Evolutionary conservation across 2,329 filamentous ascomycete species (phyloP), one percentile per base, ranked within the genome.

Genomic region (Ophiostoma sp.): DNA sequence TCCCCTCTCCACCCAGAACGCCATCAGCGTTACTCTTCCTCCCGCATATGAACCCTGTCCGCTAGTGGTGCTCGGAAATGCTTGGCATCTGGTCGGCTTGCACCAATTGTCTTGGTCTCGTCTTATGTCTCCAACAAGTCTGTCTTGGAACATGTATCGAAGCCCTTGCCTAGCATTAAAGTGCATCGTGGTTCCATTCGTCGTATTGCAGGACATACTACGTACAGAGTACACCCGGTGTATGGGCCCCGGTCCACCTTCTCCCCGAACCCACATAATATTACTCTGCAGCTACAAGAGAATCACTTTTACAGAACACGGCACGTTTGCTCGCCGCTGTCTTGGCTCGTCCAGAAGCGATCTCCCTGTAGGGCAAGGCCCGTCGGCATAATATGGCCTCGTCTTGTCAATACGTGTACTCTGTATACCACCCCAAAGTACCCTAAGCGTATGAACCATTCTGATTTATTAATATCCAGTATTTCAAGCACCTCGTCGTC

Each of bases 211-310:
- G 27, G 48, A 54, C 48, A 54, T n/a, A n/a, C n/a, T n/a, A n/a
- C n/a, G 27, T 31, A 31, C 27, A 31, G 27, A 31, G 10, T 57
- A 62, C 57, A 57, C 57, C 52, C 52, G 52, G 52, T 57, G 23
- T 57, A 57, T 57, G 52, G 52, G 52, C 11, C 44, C 52, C 52
- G 52, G 52, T 13, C 57, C 60, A 23, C 35, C 57, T 72, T 69
- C 69, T 72, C 69, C 69, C 71, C 71, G 71, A 70, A 72, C 71
- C 71, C 71, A 72, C 27, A 31, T 31, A 31, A 31, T 31, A 31
- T 1, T 31, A 31, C 27, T 31, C 27, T 31, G 27, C 27, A 11
- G 36, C 8, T 10, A 17, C 41, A 54, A 10, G n/a, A 57, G 10
- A 27, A 57, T 57, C 10, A 15, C n/a, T 57, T n/a, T 67, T 69